Conservation (phyloP, 495 filamentous ascomycete species). For the Penicillium parvum region DNA sequence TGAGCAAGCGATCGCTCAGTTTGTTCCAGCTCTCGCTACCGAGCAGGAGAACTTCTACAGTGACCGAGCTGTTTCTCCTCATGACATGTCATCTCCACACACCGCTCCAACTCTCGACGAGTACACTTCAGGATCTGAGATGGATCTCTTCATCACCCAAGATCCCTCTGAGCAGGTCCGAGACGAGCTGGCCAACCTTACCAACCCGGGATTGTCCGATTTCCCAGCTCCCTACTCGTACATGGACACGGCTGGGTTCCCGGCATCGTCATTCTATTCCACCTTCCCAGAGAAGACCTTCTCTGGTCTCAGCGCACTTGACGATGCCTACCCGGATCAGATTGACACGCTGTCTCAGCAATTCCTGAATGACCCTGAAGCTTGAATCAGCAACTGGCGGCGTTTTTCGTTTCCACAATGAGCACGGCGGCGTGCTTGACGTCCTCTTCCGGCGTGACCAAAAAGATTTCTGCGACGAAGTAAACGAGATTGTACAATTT, state of each 20-base stretch:
- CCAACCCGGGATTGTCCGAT: conserved; percentile 24
- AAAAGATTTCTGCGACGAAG: conserved; percentile 18
- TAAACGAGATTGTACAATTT: conserved; percentile 26
- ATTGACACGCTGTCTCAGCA: conserved; percentile 28
- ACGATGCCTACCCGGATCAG: conserved; percentile 34
- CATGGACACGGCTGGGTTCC: conserved; percentile 29
- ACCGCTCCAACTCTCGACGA: conserved; percentile 38
- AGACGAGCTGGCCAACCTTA: conserved; percentile 30
- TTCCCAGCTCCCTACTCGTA: conserved; percentile 30
- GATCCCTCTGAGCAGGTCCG: conserved; percentile 33
- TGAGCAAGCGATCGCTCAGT: conserved; percentile 24
- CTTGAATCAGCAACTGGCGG: background rate
- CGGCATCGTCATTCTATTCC: conserved; percentile 33
- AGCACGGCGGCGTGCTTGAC: conserved; percentile 12
- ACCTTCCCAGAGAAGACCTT: conserved; percentile 35
- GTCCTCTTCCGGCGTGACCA: conserved; percentile 16
- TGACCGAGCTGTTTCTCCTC: conserved; percentile 25
- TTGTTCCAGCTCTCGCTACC: conserved; percentile 15
- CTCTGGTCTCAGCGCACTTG: conserved; percentile 23
- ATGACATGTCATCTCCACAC: conserved; percentile 37
- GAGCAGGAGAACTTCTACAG: conserved; percentile 34
- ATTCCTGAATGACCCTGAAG: conserved; percentile 25
- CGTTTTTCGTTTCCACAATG: conserved; percentile 8
- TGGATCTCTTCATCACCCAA: conserved; percentile 45
- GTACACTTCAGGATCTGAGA: conserved; percentile 37